phyloP scores from a whole-genome alignment of 768 basidiomycete genomes.

The Porphyrellus cyaneotinctus region DNA sequence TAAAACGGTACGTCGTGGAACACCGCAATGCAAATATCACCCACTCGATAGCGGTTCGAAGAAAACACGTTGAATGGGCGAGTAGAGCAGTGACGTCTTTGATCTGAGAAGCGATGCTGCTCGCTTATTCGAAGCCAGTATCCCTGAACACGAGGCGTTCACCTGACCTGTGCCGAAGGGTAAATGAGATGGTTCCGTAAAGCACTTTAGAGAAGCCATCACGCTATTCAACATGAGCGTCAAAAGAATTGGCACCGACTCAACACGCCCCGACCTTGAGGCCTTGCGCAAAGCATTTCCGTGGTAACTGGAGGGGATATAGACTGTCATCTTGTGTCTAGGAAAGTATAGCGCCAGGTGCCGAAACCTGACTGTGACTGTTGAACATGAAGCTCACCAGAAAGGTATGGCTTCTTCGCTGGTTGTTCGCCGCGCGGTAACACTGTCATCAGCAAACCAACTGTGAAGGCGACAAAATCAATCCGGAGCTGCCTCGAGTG shows the following conservation, averaged over 20 bases:
- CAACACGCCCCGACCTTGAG: conserved; percentile 17
- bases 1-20: neutral
- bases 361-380: conserved; percentile 1
- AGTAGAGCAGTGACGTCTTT: conserved; percentile 14
- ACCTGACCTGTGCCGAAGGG: conserved; percentile 7
- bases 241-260: neutral
- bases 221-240: conserved; percentile 9
- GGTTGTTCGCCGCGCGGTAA: conserved; percentile 2
- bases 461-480: neutral
- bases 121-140: neutral
- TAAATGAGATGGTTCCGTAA: conserved; percentile 6
- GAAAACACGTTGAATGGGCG: conserved; percentile 16
- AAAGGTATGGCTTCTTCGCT: conserved; percentile 13
- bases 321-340: conserved; percentile 4
- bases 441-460: conserved; percentile 5
- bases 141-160: conserved; percentile 16
- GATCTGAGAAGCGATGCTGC: conserved; percentile 7
- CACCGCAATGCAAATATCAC: conserved; percentile 6
- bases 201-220: neutral
- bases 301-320: conserved; percentile 12
- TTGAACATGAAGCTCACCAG: neutral
- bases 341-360: conserved; percentile 2
- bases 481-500: conserved; percentile 6
- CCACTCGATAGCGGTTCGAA: conserved; percentile 11
- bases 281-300: conserved; percentile 1